A percentile compares a stretch with the other conserved stretches of the same genome.
These are phyloP conservation scores for Chlorella sp. DNA, from an alignment of 139 green algal species.

Conservation along the genomic window DNA sequence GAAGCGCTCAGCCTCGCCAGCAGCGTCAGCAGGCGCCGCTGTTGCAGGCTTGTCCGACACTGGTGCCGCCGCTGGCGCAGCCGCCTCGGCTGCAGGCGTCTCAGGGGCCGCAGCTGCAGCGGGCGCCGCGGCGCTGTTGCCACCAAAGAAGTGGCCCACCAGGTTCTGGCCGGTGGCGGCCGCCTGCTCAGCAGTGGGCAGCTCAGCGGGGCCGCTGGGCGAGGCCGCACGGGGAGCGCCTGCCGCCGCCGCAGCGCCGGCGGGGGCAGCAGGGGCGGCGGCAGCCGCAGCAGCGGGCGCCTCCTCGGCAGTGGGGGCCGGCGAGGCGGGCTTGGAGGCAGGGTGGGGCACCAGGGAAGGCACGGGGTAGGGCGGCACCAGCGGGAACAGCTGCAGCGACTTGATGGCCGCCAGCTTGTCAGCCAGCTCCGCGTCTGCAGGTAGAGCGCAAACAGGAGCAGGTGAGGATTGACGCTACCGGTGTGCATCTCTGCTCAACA, in stretches of 20 bases:
- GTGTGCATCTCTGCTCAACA: too few species aligned
- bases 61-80: background rate
- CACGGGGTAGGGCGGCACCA: constrained; percentile 36
- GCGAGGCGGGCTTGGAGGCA: constrained; percentile 8
- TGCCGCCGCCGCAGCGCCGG: background rate
- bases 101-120: background rate
- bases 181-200: constrained; percentile 29
- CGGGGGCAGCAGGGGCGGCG: background rate
- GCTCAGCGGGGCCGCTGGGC: background rate
- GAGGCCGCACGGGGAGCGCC: background rate
- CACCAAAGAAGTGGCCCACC: constrained; percentile 40
- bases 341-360: background rate
- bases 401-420: constrained; percentile 27
- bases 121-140: background rate
- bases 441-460: too few species aligned
- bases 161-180: constrained; percentile 42
- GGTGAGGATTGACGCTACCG: too few species aligned
- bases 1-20: constrained; percentile 9
- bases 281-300: background rate
- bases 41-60: background rate
- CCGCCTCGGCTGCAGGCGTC: background rate
- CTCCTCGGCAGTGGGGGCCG: background rate
- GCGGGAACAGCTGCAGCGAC: constrained; percentile 25
- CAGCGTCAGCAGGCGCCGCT: background rate
- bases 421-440: constrained; percentile 29